These are phyloP conservation scores for Gossypium turneri DNA, from an alignment of 345 rosid species.

Conservation along the genomic window DNA sequence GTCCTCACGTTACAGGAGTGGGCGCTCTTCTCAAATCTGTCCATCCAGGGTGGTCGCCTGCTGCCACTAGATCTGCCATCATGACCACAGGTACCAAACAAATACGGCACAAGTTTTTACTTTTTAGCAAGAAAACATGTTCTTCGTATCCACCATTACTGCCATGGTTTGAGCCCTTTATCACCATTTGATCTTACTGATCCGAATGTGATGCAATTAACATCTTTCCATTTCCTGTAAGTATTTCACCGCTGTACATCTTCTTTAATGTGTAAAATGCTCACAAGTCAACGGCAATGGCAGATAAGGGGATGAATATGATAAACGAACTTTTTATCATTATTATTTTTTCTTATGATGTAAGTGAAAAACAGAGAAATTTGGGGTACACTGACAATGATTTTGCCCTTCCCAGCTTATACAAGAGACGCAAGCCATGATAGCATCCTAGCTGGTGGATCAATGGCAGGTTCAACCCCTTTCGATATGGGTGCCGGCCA, in stretches of 20 bases:
- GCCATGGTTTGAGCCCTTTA: too few relatives aligned
- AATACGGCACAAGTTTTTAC: too few relatives aligned
- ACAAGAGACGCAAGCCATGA: constrained; percentile 33
- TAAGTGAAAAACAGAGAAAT: not conserved
- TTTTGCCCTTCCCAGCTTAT: constrained; percentile 26
- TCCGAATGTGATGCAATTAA: not conserved
- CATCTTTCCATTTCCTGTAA: not conserved
- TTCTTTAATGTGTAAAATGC: not conserved
- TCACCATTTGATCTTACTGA: not conserved
- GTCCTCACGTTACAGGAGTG: constrained; percentile 69
- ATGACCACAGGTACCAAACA: constrained; percentile 61
- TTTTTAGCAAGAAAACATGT: not conserved
- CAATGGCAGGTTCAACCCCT: constrained; percentile 34
- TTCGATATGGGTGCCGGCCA: constrained; percentile 69
- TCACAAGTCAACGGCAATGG: not conserved
- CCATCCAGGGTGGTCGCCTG: constrained; percentile 68
- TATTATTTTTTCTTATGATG: not conserved
- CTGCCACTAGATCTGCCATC: constrained; percentile 65
- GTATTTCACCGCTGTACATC: not conserved
- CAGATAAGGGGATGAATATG: not conserved
- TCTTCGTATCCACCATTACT: not conserved
- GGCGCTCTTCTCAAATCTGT: constrained; percentile 60
- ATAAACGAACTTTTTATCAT: not conserved
- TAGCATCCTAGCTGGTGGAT: constrained; percentile 37
- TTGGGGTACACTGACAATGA: not conserved